Percentiles rank a stretch among this genome's conserved stretches.
phyloP scores from a whole-genome alignment of 2,329 filamentous ascomycete species.

The Neonectria neomacrospora region DNA sequence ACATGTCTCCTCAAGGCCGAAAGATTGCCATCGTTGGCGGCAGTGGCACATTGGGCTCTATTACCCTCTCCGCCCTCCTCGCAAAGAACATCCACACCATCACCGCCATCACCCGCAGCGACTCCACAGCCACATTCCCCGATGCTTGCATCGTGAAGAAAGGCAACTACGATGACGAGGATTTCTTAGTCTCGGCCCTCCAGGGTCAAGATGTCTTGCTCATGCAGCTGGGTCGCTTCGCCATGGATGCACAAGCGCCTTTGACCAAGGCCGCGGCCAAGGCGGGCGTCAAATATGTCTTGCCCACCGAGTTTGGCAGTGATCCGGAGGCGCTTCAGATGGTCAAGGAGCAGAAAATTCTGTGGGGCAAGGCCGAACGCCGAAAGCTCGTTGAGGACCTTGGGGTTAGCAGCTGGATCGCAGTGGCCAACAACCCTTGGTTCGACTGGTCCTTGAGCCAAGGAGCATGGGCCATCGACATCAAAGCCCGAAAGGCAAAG shows the following conservation, averaged over 20 bases:
- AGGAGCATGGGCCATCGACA: slow-evolving; percentile 48
- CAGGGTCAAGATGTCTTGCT: slow-evolving; percentile 50
- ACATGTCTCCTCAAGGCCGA: slow-evolving; percentile 30
- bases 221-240: slow-evolving; percentile 31
- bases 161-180: slow-evolving; percentile 60
- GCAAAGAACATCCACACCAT: slow-evolving; percentile 58
- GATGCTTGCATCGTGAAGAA: slow-evolving; percentile 50
- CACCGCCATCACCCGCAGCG: slow-evolving; percentile 60
- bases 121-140: slow-evolving; percentile 55
- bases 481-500: slow-evolving; percentile 43
- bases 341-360: slow-evolving; percentile 36
- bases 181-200: slow-evolving; percentile 44
- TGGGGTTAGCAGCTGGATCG: slow-evolving; percentile 47
- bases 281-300: slow-evolving; percentile 46
- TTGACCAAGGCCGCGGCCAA: slow-evolving; percentile 49
- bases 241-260: slow-evolving; percentile 38
- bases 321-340: slow-evolving; percentile 40
- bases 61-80: slow-evolving; percentile 53
- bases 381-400: slow-evolving; percentile 46
- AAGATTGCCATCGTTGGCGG: slow-evolving; percentile 48
- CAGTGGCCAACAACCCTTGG: slow-evolving; percentile 49
- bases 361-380: slow-evolving; percentile 41
- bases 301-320: slow-evolving; percentile 49
- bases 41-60: slow-evolving; percentile 52
- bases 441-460: slow-evolving; percentile 46